Evolutionary conservation across 345 rosid species (phyloP).

Genomic region (Ceriops zippeliana): DNA sequence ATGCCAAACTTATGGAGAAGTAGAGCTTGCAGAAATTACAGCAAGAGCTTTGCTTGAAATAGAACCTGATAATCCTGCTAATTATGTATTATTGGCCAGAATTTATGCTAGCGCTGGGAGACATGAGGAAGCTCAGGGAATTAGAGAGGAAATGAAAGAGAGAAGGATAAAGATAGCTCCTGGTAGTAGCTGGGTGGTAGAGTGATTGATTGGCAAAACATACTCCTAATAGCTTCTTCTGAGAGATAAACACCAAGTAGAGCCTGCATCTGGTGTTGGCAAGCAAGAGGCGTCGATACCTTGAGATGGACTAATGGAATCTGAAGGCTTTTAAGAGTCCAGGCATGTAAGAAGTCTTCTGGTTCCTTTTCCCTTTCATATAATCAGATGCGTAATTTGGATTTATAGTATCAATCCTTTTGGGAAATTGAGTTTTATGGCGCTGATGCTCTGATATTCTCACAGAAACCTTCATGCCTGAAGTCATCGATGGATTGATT

Average conservation of each 20-base stretch:
- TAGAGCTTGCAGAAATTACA: constrained; percentile 60
- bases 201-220: not conserved
- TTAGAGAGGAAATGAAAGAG: constrained; percentile 51
- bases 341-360: no score
- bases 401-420: no score
- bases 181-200: constrained; percentile 50
- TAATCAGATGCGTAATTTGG: no score
- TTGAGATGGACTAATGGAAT: no score
- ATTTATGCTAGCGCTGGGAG: constrained; percentile 53
- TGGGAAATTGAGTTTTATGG: no score
- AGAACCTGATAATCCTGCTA: constrained; percentile 61
- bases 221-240: not conserved
- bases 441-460: no score
- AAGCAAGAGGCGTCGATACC: no score
- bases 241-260: not conserved
- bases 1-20: constrained; percentile 52
- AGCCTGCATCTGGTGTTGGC: no score
- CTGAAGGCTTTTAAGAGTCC: no score
- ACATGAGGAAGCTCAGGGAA: constrained; percentile 53
- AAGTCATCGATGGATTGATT: no score
- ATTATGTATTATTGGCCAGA: constrained; percentile 45
- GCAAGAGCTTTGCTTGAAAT: constrained; percentile 47
- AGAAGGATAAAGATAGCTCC: constrained; percentile 48
- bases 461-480: no score
- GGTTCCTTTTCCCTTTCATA: no score